These are phyloP conservation scores for Lentinula guzmanii DNA, from an alignment of 768 basidiomycete species.

Conservation along the genomic window DNA sequence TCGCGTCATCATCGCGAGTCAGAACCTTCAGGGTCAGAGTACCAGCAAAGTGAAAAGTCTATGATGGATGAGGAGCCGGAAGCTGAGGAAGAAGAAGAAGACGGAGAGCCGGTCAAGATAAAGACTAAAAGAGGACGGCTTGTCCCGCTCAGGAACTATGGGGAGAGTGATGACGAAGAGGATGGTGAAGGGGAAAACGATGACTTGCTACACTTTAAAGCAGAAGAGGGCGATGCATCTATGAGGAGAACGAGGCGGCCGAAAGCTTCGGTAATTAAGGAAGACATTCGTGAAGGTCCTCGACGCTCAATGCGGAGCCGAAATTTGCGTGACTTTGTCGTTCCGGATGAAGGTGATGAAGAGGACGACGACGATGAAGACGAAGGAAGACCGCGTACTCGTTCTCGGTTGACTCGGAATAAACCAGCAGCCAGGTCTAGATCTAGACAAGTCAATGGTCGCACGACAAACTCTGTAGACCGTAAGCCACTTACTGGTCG, in stretches of 20 bases:
- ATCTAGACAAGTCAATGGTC: background rate
- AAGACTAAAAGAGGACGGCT: constrained; percentile 34
- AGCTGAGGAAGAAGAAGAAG: constrained; percentile 27
- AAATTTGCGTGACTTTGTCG: constrained; percentile 22
- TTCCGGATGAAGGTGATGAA: background rate
- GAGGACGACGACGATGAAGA: background rate
- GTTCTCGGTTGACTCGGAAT: background rate
- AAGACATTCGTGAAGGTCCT: constrained; percentile 35
- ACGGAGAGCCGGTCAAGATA: constrained; percentile 15
- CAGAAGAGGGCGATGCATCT: constrained; percentile 7
- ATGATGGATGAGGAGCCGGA: constrained; percentile 23
- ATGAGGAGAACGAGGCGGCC: background rate
- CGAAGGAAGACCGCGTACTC: background rate
- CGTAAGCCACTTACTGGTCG: background rate
- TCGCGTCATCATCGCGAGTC: constrained; percentile 26
- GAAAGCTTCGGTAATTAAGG: constrained; percentile 13
- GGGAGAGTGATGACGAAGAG: constrained; percentile 28
- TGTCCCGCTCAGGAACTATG: constrained; percentile 31
- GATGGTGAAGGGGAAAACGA: constrained; percentile 12
- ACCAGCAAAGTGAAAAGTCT: constrained; percentile 42
- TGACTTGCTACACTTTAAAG: constrained; percentile 11
- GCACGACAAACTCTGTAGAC: background rate
- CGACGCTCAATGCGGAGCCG: constrained; percentile 35
- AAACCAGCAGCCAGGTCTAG: background rate
- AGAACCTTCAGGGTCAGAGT: constrained; percentile 43